phyloP scores from a whole-genome alignment of 176 grass and related monocot genomes.

The Rhynchospora pubera region DNA sequence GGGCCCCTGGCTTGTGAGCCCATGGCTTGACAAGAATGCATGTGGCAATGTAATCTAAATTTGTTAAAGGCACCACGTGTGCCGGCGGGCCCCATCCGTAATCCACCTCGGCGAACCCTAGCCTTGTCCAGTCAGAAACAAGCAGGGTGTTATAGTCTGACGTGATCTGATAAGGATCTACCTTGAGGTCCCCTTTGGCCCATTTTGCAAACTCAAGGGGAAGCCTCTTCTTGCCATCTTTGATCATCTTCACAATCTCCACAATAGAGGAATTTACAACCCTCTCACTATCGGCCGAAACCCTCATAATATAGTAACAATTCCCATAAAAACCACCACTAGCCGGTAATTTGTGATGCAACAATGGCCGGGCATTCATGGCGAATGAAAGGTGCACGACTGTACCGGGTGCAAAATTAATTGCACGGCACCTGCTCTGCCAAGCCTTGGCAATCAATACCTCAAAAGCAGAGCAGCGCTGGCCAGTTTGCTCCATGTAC shows the following conservation, averaged over 20 bases:
- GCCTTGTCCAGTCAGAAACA: conserved; percentile 79
- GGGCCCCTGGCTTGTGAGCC: conserved; percentile 54
- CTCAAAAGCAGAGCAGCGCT: conserved; percentile 74
- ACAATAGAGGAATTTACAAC: conserved; percentile 29
- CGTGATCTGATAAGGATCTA: conserved; percentile 84
- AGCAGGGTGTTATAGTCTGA: conserved; percentile 64
- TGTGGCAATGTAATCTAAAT: conserved; percentile 85
- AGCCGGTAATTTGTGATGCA: conserved; percentile 32
- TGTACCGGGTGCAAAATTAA: conserved; percentile 32
- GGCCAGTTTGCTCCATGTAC: conserved; percentile 46
- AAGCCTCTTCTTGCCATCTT: conserved; percentile 61
- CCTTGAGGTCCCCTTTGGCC: conserved; percentile 37
- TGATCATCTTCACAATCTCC: conserved; percentile 58
- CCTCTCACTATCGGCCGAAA: conserved; percentile 36
- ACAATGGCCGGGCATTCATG: conserved; percentile 62
- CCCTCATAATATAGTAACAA: conserved; percentile 87
- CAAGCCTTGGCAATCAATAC: conserved; percentile 78
- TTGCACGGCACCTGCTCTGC: conserved; percentile 56
- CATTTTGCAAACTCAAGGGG: conserved; percentile 52
- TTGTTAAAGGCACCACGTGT: conserved; percentile 79
- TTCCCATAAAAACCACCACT: conserved; percentile 71
- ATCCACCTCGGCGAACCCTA: conserved; percentile 83
- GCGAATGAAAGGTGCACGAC: conserved; percentile 66
- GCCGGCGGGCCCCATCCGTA: conserved; percentile 80
- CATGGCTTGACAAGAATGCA: conserved; percentile 75